These are phyloP conservation scores for Fereydounia khargensis DNA, from an alignment of 1,284 basidiomycete genomes.

Conservation along the genomic window DNA sequence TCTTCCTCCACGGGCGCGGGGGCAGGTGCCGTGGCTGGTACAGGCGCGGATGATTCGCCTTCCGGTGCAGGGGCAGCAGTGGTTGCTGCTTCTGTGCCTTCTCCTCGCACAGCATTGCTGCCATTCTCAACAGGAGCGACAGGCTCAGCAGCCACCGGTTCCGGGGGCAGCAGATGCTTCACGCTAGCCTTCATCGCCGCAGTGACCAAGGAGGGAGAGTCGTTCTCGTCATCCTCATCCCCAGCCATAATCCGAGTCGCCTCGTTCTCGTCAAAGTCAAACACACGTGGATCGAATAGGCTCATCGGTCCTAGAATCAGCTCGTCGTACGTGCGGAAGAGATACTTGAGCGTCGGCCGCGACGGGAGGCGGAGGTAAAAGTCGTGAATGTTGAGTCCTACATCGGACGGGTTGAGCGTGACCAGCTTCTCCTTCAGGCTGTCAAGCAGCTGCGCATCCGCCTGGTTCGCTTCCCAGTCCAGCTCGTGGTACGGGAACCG, in stretches of 20 bases:
- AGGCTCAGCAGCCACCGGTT: constrained; percentile 8
- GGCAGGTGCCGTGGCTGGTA: constrained; percentile 9
- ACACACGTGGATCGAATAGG: constrained; percentile 85
- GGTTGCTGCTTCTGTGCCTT: background rate
- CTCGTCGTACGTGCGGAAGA: constrained; percentile 89
- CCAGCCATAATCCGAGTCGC: constrained; percentile 32
- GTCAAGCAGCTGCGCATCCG: constrained; percentile 44
- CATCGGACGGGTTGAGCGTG: constrained; percentile 52
- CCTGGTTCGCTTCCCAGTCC: constrained; percentile 59
- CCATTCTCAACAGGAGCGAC: background rate
- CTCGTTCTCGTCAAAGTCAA: constrained; percentile 79
- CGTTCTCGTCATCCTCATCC: constrained; percentile 15
- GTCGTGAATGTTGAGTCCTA: constrained; percentile 65
- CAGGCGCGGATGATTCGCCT: constrained; percentile 8
- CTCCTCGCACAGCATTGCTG: too few species aligned
- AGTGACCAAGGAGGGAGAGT: constrained; percentile 32
- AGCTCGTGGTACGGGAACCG: constrained; percentile 84
- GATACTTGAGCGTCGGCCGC: constrained; percentile 79
- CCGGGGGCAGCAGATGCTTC: constrained; percentile 29
- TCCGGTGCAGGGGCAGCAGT: constrained; percentile 9
- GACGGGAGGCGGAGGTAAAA: constrained; percentile 71
- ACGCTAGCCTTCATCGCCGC: constrained; percentile 44
- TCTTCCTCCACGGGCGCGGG: background rate
- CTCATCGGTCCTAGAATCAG: constrained; percentile 89
- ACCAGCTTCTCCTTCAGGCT: constrained; percentile 48